Evolutionary conservation across 805 yeast genomes (phyloP).

Genomic region (Wickerhamomyces subpelliculosus): DNA sequence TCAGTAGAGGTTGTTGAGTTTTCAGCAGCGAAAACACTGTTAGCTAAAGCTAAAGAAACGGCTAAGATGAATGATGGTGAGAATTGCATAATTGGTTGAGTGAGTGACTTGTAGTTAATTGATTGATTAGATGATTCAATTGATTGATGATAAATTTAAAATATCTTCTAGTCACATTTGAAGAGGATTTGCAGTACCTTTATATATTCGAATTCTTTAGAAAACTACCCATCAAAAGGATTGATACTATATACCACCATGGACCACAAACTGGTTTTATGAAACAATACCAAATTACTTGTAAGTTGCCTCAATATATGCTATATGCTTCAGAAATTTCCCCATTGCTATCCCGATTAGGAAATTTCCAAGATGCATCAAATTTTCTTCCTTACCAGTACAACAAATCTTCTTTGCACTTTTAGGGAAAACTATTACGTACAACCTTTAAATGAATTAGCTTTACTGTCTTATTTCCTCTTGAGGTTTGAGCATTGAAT

Average conservation of each 20-base stretch:
- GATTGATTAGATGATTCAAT: background rate
- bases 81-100: constrained; percentile 7
- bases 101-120: background rate
- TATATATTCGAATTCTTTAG: background rate
- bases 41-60: constrained; percentile 6
- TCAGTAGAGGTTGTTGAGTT: background rate
- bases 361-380: constrained; percentile 1
- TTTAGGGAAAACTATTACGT: background rate
- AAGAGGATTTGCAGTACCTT: background rate
- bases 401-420: background rate
- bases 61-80: constrained; percentile 6
- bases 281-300: too few species aligned
- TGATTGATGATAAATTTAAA: too few species aligned
- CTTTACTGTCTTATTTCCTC: too few species aligned
- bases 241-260: too few species aligned
- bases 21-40: constrained; percentile 6
- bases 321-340: too few species aligned
- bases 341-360: constrained; percentile 1
- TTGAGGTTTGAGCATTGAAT: too few species aligned
- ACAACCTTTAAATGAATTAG: too few species aligned
- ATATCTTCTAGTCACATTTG: background rate
- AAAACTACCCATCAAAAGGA: too few species aligned
- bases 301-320: background rate
- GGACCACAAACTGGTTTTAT: constrained; percentile 1
- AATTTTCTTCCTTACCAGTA: background rate